Base-by-base conservation (phyloP, 2,329 filamentous ascomycete species). In the Hypoxylon sp. region DNA sequence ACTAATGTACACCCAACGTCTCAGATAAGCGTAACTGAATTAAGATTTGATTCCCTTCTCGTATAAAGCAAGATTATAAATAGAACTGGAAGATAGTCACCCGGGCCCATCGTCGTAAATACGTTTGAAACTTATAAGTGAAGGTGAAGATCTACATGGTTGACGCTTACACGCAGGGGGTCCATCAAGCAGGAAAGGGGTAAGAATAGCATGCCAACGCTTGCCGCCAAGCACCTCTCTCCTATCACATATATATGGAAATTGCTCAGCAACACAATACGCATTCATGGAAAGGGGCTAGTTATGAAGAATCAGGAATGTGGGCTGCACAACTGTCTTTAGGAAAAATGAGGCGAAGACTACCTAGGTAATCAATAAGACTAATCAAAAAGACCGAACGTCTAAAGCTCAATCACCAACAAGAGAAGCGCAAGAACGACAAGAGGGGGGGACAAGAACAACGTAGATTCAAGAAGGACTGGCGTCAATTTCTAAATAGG, bases 401-500 rank as follows among this genome's bases (percentile, higher is more conserved):
- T 19, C 8, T 44, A 19, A 10, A 44, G 19, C 3, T 3, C 1
- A 27, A 27, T 27, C 24, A 17, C 3, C 5, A 1, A 11, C 10
- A 6, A 29, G 19, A 19, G 3, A 6, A 6, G 32, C 10, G 11
- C 11, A 6, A 44, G 13, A 15, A 29, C 11, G 10, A 13, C 19
- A 19, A 19, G 2, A 19, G 13, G 2, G 32, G 4, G 24, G 24
- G 3, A 27, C 5, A 27, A 27, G 24, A 27, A 27, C 24, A 3
- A 27, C 1, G 3, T 27, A 27, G 24, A 27, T 15, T 46, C 6
- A 29, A 46, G 15, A 10, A 29, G 15, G 24, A 46, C 13, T 46
- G 5, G 54, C 31, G 27, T 56, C 27, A 17, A 32, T 56, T 56
- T 44, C 27, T 56, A 56, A 47, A n/a, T 11, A 46, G 11, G 17